Base-by-base conservation (phyloP, 2,329 filamentous ascomycete species). In the Botryotinia convoluta region DNA sequence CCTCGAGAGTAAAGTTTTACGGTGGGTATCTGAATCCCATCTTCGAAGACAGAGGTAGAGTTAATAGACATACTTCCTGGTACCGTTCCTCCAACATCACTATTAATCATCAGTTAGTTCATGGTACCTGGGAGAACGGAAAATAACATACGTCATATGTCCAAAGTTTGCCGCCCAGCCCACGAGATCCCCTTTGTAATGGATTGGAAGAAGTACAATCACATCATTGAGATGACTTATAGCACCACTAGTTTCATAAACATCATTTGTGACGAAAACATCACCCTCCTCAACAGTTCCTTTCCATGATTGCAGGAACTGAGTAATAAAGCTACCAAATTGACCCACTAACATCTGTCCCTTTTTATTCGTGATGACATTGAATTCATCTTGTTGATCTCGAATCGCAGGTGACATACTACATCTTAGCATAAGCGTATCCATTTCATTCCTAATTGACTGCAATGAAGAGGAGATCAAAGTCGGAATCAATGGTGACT, bases 391-490 rank as follows among this genome's bases (percentile, higher is more conserved):
- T 54, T 63, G 69, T 48, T 71, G 57, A n/a, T 71, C 59, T 37
- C 69, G 69, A 51, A 71, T 71, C 10, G 69, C 69, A 48, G 68
- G 68, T 16, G 59, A 63, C 57, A 71, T 71, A 45, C 60, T 71
- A 18, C 57, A 59, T 14, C 59, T 44, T 29, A 71, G 59, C 59
- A 71, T 71, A 14, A 71, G 59, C 8, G 69, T 71, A 32, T 71
- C 69, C 69, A 71, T 71, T 32, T 71, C 69, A 71, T 71, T 63
- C 45, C 69, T 63, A 5, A 71, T 71, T 37, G 69, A 71, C 48
- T 71, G 69, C 20, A 71, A 48, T 14, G 69, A 71, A 62, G 69
- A 71, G 16, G 69, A 71, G 5, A 71, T 62, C 22, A 63, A 62
- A 10, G 69, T 71, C 29, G 69, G 69, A 32, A 71, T 71, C 20